Percentiles rank a stretch among this genome's conserved stretches.
These are phyloP conservation scores for Suhomyces bokatorum DNA, from an alignment of 1,139 yeast genomes.

Conservation along the genomic window DNA sequence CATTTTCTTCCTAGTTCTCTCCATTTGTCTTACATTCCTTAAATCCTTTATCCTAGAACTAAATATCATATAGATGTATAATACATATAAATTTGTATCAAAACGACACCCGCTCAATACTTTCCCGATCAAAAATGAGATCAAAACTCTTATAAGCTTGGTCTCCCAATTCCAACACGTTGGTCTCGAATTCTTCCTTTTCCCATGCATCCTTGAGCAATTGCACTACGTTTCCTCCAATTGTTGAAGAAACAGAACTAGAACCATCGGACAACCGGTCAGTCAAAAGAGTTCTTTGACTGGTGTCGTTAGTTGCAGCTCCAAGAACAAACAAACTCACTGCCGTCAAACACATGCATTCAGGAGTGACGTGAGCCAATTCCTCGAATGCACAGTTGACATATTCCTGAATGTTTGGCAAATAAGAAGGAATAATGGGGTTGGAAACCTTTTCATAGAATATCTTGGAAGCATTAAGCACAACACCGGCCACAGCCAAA, in stretches of 20 bases:
- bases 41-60: too few relatives aligned
- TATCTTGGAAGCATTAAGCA: constrained; percentile 15
- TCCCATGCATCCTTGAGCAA: constrained; percentile 15
- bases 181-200: constrained; percentile 12
- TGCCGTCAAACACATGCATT: constrained; percentile 20
- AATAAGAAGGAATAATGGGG: constrained; percentile 19
- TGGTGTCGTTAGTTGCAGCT: constrained; percentile 21
- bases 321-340: constrained; percentile 30
- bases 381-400: constrained; percentile 23
- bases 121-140: constrained; percentile 17
- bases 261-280: constrained; percentile 17
- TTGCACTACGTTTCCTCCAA: constrained; percentile 14
- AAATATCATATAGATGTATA: not conserved
- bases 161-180: constrained; percentile 13
- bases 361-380: constrained; percentile 16
- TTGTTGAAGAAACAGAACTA: constrained; percentile 11
- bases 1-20: too few relatives aligned
- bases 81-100: not conserved
- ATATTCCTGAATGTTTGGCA: constrained; percentile 25
- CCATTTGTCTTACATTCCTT: too few relatives aligned
- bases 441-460: constrained; percentile 24
- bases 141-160: constrained; percentile 18
- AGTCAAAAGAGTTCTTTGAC: constrained; percentile 23
- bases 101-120: constrained; percentile 16
- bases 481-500: constrained; percentile 17